Conservation (phyloP, 1,139 yeast species). For the Yamadazyma dendronema region DNA sequence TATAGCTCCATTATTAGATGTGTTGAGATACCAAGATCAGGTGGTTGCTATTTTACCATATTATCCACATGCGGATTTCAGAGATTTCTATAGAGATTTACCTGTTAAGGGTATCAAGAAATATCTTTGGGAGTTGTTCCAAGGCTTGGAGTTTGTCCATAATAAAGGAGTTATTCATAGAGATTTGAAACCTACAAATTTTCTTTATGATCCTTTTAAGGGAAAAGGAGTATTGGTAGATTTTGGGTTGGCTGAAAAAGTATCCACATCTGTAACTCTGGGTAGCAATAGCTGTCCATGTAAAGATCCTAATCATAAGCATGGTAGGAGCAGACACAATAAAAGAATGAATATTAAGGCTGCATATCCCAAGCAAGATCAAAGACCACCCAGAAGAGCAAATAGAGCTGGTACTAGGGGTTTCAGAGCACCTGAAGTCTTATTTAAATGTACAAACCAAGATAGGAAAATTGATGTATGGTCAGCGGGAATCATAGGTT, state of each 20-base stretch:
- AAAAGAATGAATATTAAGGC: constrained; percentile 47
- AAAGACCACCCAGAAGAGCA: constrained; percentile 86
- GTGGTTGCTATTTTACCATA: constrained; percentile 90
- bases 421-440: constrained; percentile 91
- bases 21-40: constrained; percentile 83
- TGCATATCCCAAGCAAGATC: constrained; percentile 80
- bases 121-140: constrained; percentile 77
- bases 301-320: constrained; percentile 21
- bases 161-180: constrained; percentile 77
- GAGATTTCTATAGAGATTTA: constrained; percentile 79
- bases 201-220: constrained; percentile 71
- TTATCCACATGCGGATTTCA: constrained; percentile 86
- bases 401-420: constrained; percentile 98
- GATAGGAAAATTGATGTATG: constrained; percentile 81
- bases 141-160: constrained; percentile 76
- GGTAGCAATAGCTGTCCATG: constrained; percentile 29
- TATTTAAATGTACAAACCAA: constrained; percentile 85
- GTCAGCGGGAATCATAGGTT: constrained; percentile 87
- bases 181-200: constrained; percentile 88
- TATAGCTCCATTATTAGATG: constrained; percentile 89
- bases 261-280: constrained; percentile 4
- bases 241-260: constrained; percentile 82
- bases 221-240: constrained; percentile 86
- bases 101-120: constrained; percentile 76
- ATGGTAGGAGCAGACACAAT: constrained; percentile 22